phyloP scores from a whole-genome alignment of 306 rosid species.

The Sesbania bispinosa region DNA sequence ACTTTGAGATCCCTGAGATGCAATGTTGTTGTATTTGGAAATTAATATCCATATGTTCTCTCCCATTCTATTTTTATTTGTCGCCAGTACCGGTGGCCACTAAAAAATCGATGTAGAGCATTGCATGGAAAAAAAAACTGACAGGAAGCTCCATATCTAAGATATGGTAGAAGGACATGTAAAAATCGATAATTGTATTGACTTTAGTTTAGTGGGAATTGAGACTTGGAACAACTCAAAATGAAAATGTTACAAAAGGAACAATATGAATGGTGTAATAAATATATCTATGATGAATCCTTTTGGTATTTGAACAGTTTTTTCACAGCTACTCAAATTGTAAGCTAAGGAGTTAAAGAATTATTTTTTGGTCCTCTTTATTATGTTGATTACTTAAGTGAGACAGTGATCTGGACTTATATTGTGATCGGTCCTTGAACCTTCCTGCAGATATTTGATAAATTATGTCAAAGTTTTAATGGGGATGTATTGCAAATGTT shows the following conservation, averaged over 20 bases:
- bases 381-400: slow-evolving; percentile 6
- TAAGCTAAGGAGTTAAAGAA: not conserved
- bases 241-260: slow-evolving; percentile 13
- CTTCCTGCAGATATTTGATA: slow-evolving; percentile 88
- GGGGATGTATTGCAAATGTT: slow-evolving; percentile 90
- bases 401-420: not conserved
- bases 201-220: too few relatives aligned
- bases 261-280: not conserved
- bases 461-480: slow-evolving; percentile 87
- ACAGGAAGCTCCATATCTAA: not conserved
- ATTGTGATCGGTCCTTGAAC: slow-evolving; percentile 30
- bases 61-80: slow-evolving; percentile 12
- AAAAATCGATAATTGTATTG: not conserved
- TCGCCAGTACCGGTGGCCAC: too few relatives aligned
- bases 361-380: not conserved
- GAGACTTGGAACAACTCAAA: slow-evolving; percentile 1
- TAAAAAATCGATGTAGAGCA: too few relatives aligned
- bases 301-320: slow-evolving; percentile 1
- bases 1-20: not conserved
- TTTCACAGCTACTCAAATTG: not conserved
- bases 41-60: slow-evolving; percentile 15
- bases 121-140: too few relatives aligned
- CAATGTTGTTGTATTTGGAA: not conserved
- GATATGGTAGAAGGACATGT: not conserved
- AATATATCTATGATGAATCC: too few relatives aligned